Percentiles rank a stretch among this genome's conserved stretches.
phyloP scores from a whole-genome alignment of 225 moss, liverwort and hornwort species.

The Ulota crispa region DNA sequence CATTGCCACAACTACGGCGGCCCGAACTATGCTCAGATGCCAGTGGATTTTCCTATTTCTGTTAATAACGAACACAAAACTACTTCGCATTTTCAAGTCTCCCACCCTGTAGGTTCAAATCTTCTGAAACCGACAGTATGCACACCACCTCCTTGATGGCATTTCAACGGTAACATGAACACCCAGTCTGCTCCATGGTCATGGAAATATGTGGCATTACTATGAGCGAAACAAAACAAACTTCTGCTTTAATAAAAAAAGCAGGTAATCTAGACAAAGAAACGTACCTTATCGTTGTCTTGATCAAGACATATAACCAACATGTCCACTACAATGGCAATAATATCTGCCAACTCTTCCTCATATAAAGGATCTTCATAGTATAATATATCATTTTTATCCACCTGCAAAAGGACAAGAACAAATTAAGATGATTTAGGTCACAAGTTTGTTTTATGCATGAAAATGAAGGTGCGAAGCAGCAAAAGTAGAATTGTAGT shows the following conservation, averaged over 20 bases:
- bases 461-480: neutral
- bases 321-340: conserved; percentile 56
- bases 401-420: conserved; percentile 51
- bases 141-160: neutral
- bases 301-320: conserved; percentile 58
- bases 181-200: neutral
- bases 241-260: neutral
- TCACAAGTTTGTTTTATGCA: neutral
- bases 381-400: conserved; percentile 82
- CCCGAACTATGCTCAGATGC: neutral
- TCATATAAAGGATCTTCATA: conserved; percentile 67
- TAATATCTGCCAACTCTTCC: conserved; percentile 70
- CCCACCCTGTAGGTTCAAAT: neutral
- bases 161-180: neutral
- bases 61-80: neutral
- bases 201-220: neutral
- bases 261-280: neutral
- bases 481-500: neutral
- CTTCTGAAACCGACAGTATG: neutral
- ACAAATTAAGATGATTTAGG: neutral
- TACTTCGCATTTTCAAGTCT: neutral
- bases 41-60: neutral
- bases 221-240: neutral
- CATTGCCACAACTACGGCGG: neutral
- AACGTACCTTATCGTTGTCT: conserved; percentile 61